phyloP scores from a whole-genome alignment of 768 basidiomycete species.

The Daedaleopsis sinensis region DNA sequence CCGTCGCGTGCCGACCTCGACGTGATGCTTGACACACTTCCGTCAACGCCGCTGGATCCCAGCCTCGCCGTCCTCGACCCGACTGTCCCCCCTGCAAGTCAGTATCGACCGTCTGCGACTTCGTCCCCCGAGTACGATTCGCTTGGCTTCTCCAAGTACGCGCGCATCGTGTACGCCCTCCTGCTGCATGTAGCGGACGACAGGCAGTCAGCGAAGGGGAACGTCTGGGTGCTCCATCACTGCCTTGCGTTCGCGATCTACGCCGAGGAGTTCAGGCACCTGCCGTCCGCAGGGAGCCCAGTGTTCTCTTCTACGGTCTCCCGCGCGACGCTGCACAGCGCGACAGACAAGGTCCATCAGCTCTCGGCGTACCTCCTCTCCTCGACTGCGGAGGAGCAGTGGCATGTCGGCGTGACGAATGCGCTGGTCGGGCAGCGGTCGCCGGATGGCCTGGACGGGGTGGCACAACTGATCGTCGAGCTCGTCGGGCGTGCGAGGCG shows the following conservation, averaged over 20 bases:
- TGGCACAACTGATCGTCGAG: slow-evolving; percentile 37
- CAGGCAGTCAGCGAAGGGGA: slow-evolving; percentile 58
- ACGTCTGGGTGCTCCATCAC: slow-evolving; percentile 72
- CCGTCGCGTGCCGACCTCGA: slow-evolving; percentile 52
- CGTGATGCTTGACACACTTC: slow-evolving; percentile 43
- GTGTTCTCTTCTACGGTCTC: slow-evolving; percentile 48
- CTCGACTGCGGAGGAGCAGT: slow-evolving; percentile 46
- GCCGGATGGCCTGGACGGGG: slow-evolving; percentile 19
- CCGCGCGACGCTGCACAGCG: slow-evolving; percentile 37
- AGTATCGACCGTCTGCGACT: slow-evolving; percentile 19
- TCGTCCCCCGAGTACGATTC: slow-evolving; percentile 39
- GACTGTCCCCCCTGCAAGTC: slow-evolving; percentile 51
- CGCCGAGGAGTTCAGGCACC: slow-evolving; percentile 60
- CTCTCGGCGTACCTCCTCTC: slow-evolving; percentile 67
- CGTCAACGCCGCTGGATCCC: slow-evolving; percentile 49
- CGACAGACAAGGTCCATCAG: slow-evolving; percentile 52
- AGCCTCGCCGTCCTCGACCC: slow-evolving; percentile 64
- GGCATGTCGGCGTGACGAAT: slow-evolving; percentile 50
- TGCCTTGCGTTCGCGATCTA: slow-evolving; percentile 64
- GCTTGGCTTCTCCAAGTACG: slow-evolving; percentile 63
- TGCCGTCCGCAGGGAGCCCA: slow-evolving; percentile 51
- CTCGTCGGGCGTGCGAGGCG: slow-evolving; percentile 35
- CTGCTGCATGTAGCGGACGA: slow-evolving; percentile 58
- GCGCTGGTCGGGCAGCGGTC: slow-evolving; percentile 34
- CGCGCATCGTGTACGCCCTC: slow-evolving; percentile 60